Evolutionary conservation across 2,329 filamentous ascomycete genomes (phyloP).

Genomic region (Calonectria henricotiae): DNA sequence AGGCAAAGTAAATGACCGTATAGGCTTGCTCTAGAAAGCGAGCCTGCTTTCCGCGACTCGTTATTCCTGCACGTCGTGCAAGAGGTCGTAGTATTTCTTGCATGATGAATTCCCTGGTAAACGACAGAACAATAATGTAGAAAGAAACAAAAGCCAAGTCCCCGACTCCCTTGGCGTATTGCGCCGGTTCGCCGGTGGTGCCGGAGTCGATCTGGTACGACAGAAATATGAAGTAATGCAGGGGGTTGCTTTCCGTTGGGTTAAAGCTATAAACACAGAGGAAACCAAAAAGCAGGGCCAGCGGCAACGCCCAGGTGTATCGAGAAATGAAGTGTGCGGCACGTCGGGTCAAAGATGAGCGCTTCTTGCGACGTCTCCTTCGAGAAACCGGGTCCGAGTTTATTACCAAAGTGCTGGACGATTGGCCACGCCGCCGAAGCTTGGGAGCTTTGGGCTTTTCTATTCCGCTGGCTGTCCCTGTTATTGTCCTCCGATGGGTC

Average conservation of each 20-base stretch:
- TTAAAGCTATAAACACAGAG: constrained; percentile 25
- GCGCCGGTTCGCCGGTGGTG: constrained; percentile 58
- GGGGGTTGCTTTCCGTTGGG: constrained; percentile 28
- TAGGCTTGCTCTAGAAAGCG: constrained; percentile 97
- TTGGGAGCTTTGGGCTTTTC: background rate
- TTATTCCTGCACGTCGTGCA: constrained; percentile 75
- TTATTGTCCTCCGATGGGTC: background rate
- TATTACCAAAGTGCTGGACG: background rate
- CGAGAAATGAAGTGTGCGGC: background rate
- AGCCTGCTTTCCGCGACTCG: constrained; percentile 83
- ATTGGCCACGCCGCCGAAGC: background rate
- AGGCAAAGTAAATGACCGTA: constrained; percentile 88
- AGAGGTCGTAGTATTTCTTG: constrained; percentile 86
- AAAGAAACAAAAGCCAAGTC: constrained; percentile 90
- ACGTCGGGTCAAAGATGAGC: background rate
- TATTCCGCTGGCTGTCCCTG: background rate
- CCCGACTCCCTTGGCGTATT: constrained; percentile 88
- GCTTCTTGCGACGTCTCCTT: constrained; percentile 5
- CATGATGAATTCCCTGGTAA: constrained; percentile 96
- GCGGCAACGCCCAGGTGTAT: constrained; percentile 14
- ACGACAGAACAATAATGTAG: constrained; percentile 89
- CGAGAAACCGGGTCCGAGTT: background rate
- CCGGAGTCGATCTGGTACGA: constrained; percentile 25
- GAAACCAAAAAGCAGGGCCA: constrained; percentile 3
- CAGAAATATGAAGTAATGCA: constrained; percentile 28